Evolutionary conservation across 1,284 basidiomycete species (phyloP).

Genomic region (Gymnopus androsaceus): DNA sequence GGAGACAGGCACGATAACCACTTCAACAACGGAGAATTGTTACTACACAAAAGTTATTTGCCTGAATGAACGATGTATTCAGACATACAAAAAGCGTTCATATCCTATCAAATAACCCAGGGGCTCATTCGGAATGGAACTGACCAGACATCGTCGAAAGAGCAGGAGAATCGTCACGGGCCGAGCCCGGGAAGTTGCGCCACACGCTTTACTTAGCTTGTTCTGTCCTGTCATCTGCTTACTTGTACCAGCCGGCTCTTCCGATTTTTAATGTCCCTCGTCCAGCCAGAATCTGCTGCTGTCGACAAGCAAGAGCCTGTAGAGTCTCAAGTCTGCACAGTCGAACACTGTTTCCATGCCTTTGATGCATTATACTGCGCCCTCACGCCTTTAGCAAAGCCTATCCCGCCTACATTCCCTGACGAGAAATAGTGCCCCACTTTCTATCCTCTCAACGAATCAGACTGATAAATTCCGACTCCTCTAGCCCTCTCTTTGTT

Average conservation of each 20-base stretch:
- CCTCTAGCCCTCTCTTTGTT: slow-evolving; percentile 85
- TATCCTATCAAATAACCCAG: no score
- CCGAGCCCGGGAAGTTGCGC: no score
- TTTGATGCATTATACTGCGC: slow-evolving; percentile 80
- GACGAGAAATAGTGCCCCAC: slow-evolving; percentile 70
- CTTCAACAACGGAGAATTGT: no score
- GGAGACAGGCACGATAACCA: no score
- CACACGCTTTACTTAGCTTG: slow-evolving; percentile 25
- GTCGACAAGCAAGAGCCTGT: slow-evolving; percentile 23
- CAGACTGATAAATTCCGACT: background rate
- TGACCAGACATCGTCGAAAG: no score
- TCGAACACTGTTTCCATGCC: slow-evolving; percentile 76
- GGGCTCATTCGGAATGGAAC: no score
- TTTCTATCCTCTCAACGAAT: background rate
- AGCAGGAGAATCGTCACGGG: no score
- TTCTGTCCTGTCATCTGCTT: slow-evolving; percentile 5
- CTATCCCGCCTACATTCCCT: slow-evolving; percentile 59
- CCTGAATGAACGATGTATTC: no score
- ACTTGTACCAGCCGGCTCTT: slow-evolving; percentile 19
- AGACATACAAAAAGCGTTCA: no score
- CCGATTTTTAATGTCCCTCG: slow-evolving; percentile 52
- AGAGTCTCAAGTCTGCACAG: slow-evolving; percentile 46
- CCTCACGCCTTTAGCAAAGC: slow-evolving; percentile 51
- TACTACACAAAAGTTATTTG: no score
- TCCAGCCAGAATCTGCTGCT: slow-evolving; percentile 45